Conservation (phyloP, 371 early-diverging fungal genomes). For the Mortierella sp. region DNA sequence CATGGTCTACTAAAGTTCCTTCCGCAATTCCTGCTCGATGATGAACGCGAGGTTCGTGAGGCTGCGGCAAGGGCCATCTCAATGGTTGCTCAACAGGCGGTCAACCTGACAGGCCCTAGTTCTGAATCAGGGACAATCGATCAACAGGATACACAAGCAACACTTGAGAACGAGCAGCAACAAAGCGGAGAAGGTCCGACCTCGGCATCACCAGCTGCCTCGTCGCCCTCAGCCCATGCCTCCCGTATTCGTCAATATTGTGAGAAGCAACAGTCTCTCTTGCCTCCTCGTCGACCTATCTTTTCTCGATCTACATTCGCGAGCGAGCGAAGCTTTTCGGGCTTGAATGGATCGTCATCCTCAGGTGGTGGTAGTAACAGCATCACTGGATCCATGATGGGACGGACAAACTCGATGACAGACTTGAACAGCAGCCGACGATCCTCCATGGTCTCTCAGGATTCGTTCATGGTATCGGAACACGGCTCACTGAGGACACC, state of each 20-base stretch:
- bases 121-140: background rate
- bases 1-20: conserved; percentile 46
- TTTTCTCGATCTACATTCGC: conserved; percentile 39
- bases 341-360: background rate
- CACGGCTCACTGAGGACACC: conserved; percentile 35
- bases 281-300: conserved; percentile 49
- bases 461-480: conserved; percentile 46
- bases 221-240: conserved; percentile 31
- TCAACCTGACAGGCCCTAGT: conserved; percentile 6
- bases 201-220: conserved; percentile 9
- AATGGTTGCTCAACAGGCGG: conserved; percentile 34
- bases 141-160: background rate
- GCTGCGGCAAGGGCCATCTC: conserved; percentile 44
- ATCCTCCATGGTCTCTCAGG: conserved; percentile 46
- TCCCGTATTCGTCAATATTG: conserved; percentile 49
- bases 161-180: background rate
- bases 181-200: conserved; percentile 1
- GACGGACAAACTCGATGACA: conserved; percentile 19
- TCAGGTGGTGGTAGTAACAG: background rate
- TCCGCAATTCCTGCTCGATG: conserved; percentile 49
- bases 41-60: conserved; percentile 41
- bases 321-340: conserved; percentile 34
- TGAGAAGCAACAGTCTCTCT: conserved; percentile 48
- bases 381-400: conserved; percentile 4
- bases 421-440: conserved; percentile 36